Base-by-base conservation (phyloP, 2,329 filamentous ascomycete species). In the Trichoderma koningii region DNA sequence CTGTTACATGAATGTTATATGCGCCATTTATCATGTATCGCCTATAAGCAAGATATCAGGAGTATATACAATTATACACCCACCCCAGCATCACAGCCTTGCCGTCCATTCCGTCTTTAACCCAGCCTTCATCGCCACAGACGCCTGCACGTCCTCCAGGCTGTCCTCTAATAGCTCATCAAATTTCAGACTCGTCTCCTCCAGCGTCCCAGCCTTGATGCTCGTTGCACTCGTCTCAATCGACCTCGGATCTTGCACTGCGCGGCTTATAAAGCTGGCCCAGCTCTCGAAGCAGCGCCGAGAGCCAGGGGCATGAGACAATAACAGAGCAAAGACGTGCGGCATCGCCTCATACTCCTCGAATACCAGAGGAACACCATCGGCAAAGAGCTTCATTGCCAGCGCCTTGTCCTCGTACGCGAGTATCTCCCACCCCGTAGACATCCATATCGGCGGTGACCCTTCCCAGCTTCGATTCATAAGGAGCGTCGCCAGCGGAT, bases 311-410 rank as follows among this genome's bases (percentile, higher is more conserved):
- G 81, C 73, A 5, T 76, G 75, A 1, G 80, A 75, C 63, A 91
- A 76, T 1, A 91, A 68, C 68, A 87, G 71, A 0, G 83, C 85
- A 72, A 92, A 94, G 69, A 85, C 87, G 76, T 93, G 91, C 62
- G 91, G 90, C 91, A 94, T 94, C 3, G 86, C 89, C 74, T 93
- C 88, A 73, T 87, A 95, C 76, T 92, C 85, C 73, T 91, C 86
- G 71, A 87, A 89, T 3, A 85, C 80, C 0, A 93, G 84, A 0
- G 71, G 72, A 0, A 89, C 88, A 5, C 85, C 86, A 52, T 89
- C 84, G 7, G 71, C 68, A 17, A 79, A 79, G 12, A 90, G 79
- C 45, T 82, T 81, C 47, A 78, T 76, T 0, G 87, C 89, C 2
- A 91, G 72, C 60, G 85, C 85, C 68, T 81, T 82, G 66, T 82